These are phyloP conservation scores for Puccinia coronata DNA, from an alignment of 1,284 basidiomycete species.

Conservation along the genomic window DNA sequence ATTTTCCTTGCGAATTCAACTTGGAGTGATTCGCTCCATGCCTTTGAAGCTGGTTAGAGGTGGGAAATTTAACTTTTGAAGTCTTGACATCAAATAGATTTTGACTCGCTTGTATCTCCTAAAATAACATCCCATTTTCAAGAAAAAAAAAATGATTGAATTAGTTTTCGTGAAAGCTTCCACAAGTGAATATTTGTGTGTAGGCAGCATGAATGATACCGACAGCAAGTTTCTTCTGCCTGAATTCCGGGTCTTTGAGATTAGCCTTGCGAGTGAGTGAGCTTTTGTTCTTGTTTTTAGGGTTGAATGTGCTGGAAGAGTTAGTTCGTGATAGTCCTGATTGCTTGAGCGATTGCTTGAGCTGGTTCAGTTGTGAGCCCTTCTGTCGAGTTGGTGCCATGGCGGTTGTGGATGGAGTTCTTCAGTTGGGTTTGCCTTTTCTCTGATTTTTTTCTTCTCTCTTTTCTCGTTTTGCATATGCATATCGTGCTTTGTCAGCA, in stretches of 20 bases:
- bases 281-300: conserved; percentile 28
- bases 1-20: not conserved
- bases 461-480: not conserved
- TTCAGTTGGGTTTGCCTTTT: not conserved
- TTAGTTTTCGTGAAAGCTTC: not conserved
- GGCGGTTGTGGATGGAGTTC: no score
- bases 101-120: conserved; percentile 48
- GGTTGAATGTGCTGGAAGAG: not conserved
- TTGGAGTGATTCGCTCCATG: conserved; percentile 4
- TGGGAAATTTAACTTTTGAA: conserved; percentile 49
- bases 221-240: conserved; percentile 44
- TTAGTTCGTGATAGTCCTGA: conserved; percentile 36
- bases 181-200: not conserved
- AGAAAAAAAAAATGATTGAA: not conserved
- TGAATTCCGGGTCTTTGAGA: conserved; percentile 48
- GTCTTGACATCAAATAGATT: conserved; percentile 44
- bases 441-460: not conserved
- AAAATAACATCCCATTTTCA: no score
- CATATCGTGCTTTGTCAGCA: no score
- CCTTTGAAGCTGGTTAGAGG: conserved; percentile 10
- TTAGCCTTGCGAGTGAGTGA: conserved; percentile 10
- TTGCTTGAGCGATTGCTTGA: conserved; percentile 42
- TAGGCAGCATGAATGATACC: not conserved
- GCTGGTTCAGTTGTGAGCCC: conserved; percentile 39
- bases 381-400: conserved; percentile 30